Base-by-base conservation (phyloP, 2,329 filamentous ascomycete genomes). In the Sarocladium brachiariae region DNA sequence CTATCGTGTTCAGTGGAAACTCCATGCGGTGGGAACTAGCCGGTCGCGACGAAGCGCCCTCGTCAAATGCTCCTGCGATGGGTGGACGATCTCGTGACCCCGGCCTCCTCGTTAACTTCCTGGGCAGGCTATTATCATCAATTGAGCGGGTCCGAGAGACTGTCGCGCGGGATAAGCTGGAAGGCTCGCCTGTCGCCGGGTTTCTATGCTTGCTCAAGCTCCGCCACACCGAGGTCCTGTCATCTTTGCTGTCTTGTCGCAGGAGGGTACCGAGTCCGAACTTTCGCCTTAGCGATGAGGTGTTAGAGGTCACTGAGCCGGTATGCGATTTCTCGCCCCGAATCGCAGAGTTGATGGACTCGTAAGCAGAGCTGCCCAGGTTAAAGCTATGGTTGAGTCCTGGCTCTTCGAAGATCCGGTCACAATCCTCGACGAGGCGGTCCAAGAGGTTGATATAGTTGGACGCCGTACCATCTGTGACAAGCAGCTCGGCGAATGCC, bases 361-460 rank as follows among this genome's bases (percentile, higher is more conserved):
- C 84, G 53, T 78, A 80, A 5, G 72, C 65, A 49, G 74, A 64
- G 51, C 70, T 60, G 30, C 63, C 63, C 14, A 66, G 58, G 33
- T 58, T 62, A 57, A 67, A 66, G 50, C 71, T 66, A 51, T 75
- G 67, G 18, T 69, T 66, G 49, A 71, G 52, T 51, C 65, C 65
- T 3, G 70, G 60, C 53, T 87, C 83, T 49, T 90, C 87, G 59
- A 96, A 96, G n/a, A 96, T 83, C 25, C 83, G 81, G 51, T 95
- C 89, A 55, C 87, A 89, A 61, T 96, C 91, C 55, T 95, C 88
- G 0, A 96, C 89, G 19, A 96, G 77, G 18, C 89, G 83, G 67
- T 96, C 91, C 41, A 96, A 74, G 13, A 96, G 72, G 51, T 92
- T 93, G 58, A 96, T 91, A 63, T 92, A 93, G 55, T 90, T 80